Evolutionary conservation across 2,329 filamentous ascomycete species (phyloP).

Genomic region (Aspergillus tubingensis): DNA sequence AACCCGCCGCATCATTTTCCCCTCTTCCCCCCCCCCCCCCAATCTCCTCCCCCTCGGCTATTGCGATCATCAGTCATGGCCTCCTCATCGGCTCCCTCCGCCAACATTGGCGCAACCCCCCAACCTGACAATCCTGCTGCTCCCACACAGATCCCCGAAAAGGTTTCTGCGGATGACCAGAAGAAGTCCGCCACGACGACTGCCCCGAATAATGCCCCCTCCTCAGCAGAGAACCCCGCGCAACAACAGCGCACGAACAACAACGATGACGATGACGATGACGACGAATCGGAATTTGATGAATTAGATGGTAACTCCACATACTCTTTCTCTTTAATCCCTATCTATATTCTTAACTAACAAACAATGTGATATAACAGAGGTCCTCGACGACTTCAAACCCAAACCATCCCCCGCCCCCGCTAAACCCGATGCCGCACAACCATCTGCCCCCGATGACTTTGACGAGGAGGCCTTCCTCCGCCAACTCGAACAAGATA

Average conservation of each 20-base stretch:
- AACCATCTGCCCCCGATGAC: conserved; percentile 19
- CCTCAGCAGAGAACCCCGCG: not conserved
- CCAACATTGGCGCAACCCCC: conserved; percentile 9
- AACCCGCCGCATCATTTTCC: conserved; percentile 5
- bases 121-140: not conserved
- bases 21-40: not conserved
- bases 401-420: conserved; percentile 42
- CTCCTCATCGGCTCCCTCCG: conserved; percentile 16
- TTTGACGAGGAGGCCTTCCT: conserved; percentile 61
- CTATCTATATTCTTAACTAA: not conserved
- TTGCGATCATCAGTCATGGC: conserved; percentile 10
- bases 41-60: conserved; percentile 1
- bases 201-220: not conserved
- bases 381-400: conserved; percentile 90
- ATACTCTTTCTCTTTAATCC: not conserved
- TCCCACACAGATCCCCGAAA: conserved; percentile 5
- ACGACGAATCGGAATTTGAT: conserved; percentile 90
- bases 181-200: not conserved
- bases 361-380: conserved; percentile 48
- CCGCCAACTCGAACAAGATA: conserved; percentile 82
- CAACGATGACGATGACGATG: conserved; percentile 50
- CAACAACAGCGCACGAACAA: conserved; percentile 9
- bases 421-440: conserved; percentile 17
- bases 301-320: conserved; percentile 74
- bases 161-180: not conserved